These are phyloP conservation scores for Gastrolobium villosum DNA, from an alignment of 306 rosid genomes.

Conservation along the genomic window DNA sequence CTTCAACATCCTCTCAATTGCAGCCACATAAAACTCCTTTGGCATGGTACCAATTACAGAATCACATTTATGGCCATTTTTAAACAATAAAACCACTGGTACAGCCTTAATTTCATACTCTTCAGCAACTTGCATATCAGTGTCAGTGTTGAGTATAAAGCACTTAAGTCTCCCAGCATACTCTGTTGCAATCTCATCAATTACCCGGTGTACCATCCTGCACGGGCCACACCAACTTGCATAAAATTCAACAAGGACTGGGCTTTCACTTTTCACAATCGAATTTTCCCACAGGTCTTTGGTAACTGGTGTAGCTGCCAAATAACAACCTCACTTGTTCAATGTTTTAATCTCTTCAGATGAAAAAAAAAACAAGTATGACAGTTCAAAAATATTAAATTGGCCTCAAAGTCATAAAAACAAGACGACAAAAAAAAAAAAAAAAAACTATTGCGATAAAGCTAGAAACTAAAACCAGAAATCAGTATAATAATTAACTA, in stretches of 20 bases:
- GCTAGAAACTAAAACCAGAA: constrained; percentile 35
- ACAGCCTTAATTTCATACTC: constrained; percentile 90
- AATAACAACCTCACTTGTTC: constrained; percentile 41
- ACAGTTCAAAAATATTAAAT: constrained; percentile 25
- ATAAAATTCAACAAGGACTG: constrained; percentile 89
- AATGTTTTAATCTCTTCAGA: not conserved
- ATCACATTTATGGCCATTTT: constrained; percentile 82
- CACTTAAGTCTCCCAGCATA: constrained; percentile 82
- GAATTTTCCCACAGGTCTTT: constrained; percentile 76
- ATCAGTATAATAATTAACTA: constrained; percentile 19
- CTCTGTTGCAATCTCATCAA: constrained; percentile 79
- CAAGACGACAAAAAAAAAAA: too few species aligned
- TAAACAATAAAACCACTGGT: constrained; percentile 87
- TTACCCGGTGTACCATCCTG: constrained; percentile 87
- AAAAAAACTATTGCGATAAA: not conserved
- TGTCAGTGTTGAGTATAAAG: constrained; percentile 80
- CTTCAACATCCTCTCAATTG: constrained; percentile 82
- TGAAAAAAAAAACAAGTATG: constrained; percentile 8
- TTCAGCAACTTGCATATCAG: constrained; percentile 72
- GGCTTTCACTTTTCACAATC: constrained; percentile 69
- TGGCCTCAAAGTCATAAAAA: constrained; percentile 25
- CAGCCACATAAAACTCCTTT: constrained; percentile 86
- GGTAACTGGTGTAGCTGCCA: constrained; percentile 72
- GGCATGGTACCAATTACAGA: constrained; percentile 96
- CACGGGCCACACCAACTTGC: constrained; percentile 99